A percentile compares a stretch with the other conserved stretches of the same genome.
phyloP scores from a whole-genome alignment of 768 basidiomycete species.

The Pilatotrama ljubarskyi region DNA sequence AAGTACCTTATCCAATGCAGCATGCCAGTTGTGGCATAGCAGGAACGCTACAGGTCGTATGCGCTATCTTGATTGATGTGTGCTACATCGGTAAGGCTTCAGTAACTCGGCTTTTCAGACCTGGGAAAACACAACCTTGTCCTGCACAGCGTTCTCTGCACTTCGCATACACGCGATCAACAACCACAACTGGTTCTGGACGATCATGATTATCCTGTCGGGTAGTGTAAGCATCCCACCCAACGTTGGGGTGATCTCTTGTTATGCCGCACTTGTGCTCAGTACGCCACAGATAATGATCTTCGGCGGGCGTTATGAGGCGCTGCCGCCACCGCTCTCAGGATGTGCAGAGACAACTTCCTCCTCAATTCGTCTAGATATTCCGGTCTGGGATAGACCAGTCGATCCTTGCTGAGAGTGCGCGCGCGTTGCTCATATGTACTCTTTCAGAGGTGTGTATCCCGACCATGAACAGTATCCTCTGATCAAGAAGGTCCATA shows the following conservation, averaged over 20 bases:
- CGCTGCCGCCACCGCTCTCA: neutral
- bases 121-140: neutral
- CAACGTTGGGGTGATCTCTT: neutral
- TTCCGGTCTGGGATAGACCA: neutral
- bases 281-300: neutral
- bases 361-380: neutral
- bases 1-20: no score
- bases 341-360: neutral
- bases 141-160: slow-evolving; percentile 8
- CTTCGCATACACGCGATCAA: slow-evolving; percentile 13
- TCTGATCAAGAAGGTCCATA: neutral
- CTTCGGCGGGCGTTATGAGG: neutral
- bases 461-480: no score
- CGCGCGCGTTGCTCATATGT: neutral
- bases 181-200: slow-evolving; percentile 6
- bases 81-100: neutral
- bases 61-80: neutral
- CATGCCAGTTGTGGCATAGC: neutral
- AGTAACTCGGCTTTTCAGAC: no score
- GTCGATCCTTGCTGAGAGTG: neutral
- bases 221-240: neutral
- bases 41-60: neutral
- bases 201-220: neutral
- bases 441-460: neutral
- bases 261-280: no score